phyloP scores from a whole-genome alignment of 371 early-diverging fungal genomes.

The Mucor indicus region DNA sequence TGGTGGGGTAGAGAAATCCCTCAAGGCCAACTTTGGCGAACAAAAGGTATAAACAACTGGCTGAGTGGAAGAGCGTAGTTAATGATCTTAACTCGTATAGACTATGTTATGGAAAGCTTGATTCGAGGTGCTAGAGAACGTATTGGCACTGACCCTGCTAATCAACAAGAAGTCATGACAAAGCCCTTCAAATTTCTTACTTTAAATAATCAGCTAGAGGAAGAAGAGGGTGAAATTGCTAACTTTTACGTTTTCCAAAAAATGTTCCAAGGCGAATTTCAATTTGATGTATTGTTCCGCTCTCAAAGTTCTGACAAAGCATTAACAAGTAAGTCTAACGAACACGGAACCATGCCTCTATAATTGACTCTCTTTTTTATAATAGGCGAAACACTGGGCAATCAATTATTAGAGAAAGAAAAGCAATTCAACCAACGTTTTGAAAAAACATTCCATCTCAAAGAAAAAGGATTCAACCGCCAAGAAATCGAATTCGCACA shows the following conservation, averaged over 20 bases:
- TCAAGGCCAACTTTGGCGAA: constrained; percentile 44
- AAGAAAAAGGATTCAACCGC: constrained; percentile 58
- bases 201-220: constrained; percentile 28
- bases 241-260: constrained; percentile 60
- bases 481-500: constrained; percentile 72
- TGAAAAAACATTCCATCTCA: constrained; percentile 69
- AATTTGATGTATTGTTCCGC: constrained; percentile 63
- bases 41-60: constrained; percentile 33
- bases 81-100: no score
- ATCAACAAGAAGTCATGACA: constrained; percentile 21
- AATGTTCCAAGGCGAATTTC: constrained; percentile 53
- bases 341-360: neutral
- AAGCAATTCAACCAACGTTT: constrained; percentile 71
- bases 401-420: constrained; percentile 23
- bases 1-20: constrained; percentile 43
- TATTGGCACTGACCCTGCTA: neutral
- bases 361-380: neutral
- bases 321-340: constrained; percentile 21
- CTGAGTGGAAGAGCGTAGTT: neutral
- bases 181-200: constrained; percentile 35
- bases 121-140: constrained; percentile 20
- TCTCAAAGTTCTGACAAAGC: constrained; percentile 38
- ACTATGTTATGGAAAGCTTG: constrained; percentile 24
- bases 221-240: constrained; percentile 40
- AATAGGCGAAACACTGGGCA: constrained; percentile 21